Conservation (phyloP, 495 filamentous ascomycete genomes). For the Penicillium lividum region DNA sequence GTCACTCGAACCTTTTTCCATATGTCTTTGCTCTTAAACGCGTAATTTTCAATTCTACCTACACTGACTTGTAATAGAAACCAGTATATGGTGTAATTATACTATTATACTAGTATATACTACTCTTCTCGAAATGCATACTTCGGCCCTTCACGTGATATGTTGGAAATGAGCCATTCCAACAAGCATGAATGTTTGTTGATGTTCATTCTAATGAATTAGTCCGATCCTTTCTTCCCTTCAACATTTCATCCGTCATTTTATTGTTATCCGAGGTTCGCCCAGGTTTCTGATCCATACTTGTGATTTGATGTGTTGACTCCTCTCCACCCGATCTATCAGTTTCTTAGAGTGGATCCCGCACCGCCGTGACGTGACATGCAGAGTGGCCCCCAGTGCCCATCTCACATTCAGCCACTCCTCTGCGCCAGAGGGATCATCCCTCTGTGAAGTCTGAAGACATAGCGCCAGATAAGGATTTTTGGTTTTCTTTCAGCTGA, state of each 20-base stretch:
- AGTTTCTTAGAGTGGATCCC: constrained; percentile 18
- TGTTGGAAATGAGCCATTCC: constrained; percentile 1
- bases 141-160: not conserved
- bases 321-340: constrained; percentile 19
- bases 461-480: not conserved
- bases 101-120: no score
- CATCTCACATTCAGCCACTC: constrained; percentile 11
- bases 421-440: constrained; percentile 16
- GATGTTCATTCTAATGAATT: not conserved
- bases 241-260: not conserved
- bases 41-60: no score
- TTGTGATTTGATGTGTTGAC: constrained; percentile 13
- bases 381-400: constrained; percentile 11
- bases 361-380: constrained; percentile 25
- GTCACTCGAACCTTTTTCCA: no score
- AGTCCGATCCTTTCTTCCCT: not conserved
- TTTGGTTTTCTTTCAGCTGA: not conserved
- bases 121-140: not conserved
- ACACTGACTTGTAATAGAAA: no score
- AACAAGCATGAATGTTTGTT: not conserved
- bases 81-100: no score
- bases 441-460: constrained; percentile 5
- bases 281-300: not conserved
- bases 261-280: not conserved
- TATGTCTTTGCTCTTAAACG: no score